These are phyloP conservation scores for Taphrina confusa DNA, from an alignment of 1,139 yeast species.

Conservation along the genomic window DNA sequence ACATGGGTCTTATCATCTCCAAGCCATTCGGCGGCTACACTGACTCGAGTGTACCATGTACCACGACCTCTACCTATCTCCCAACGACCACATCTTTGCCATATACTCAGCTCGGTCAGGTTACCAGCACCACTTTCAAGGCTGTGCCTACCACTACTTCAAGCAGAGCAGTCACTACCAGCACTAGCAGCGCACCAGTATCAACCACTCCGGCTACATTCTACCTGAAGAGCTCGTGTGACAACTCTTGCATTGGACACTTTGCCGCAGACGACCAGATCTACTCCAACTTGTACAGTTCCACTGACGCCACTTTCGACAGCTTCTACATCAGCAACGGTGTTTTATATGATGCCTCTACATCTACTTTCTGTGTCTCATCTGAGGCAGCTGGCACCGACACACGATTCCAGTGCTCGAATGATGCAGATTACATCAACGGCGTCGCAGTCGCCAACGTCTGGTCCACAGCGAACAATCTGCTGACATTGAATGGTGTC, in stretches of 20 bases:
- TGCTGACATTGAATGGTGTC: neutral
- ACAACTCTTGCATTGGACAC: slow-evolving; percentile 17
- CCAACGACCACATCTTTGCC: neutral
- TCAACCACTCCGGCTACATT: neutral
- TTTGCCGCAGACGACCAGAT: slow-evolving; percentile 25
- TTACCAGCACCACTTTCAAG: neutral
- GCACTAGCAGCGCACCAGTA: neutral
- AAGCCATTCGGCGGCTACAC: neutral
- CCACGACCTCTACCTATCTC: neutral
- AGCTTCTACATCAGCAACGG: slow-evolving; percentile 6
- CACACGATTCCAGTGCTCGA: slow-evolving; percentile 19
- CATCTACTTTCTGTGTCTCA: slow-evolving; percentile 11
- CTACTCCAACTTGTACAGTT: slow-evolving; percentile 20
- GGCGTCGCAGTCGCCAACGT: slow-evolving; percentile 2
- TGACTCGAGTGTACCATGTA: neutral
- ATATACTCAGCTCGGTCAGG: neutral
- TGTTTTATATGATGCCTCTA: slow-evolving; percentile 5
- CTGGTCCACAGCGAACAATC: neutral
- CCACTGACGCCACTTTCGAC: slow-evolving; percentile 5
- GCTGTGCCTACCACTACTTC: neutral
- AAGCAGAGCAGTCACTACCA: neutral
- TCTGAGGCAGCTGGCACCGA: slow-evolving; percentile 14
- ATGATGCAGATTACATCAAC: slow-evolving; percentile 14
- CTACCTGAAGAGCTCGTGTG: slow-evolving; percentile 24
- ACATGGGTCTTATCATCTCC: too few species aligned